phyloP scores from a whole-genome alignment of 2,329 filamentous ascomycete species.

The Diaporthe destruens region DNA sequence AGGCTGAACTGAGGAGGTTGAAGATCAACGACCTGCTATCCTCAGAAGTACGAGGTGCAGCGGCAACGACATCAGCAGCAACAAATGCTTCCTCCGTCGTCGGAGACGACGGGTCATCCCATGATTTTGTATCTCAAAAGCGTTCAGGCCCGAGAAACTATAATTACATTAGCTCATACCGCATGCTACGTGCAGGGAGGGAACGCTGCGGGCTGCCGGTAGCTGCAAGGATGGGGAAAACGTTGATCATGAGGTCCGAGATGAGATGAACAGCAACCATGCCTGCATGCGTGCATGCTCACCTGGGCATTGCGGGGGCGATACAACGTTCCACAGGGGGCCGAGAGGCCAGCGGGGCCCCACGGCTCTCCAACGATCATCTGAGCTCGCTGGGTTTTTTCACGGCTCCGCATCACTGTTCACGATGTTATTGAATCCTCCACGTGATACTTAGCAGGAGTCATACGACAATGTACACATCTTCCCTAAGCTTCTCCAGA shows the following conservation, averaged over 20 bases:
- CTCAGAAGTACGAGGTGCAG: background rate
- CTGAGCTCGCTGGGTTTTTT: background rate
- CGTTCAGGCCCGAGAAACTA: background rate
- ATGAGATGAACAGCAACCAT: constrained; percentile 20
- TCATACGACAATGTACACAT: background rate
- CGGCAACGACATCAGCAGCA: background rate
- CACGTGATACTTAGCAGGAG: no score
- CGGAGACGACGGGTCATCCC: background rate
- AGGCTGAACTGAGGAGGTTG: background rate
- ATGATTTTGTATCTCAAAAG: constrained; percentile 3
- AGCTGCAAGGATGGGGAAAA: constrained; percentile 22
- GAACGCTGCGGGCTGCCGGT: background rate
- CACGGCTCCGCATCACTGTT: background rate
- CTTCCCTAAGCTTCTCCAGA: no score
- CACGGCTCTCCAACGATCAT: background rate
- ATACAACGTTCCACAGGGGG: constrained; percentile 29
- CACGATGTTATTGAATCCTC: background rate
- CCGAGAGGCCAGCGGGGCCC: background rate
- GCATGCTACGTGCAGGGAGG: background rate
- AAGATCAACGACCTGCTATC: constrained; percentile 4
- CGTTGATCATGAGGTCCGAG: constrained; percentile 28
- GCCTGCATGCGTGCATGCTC: constrained; percentile 4
- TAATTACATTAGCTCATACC: constrained; percentile 26
- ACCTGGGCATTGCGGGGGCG: constrained; percentile 20
- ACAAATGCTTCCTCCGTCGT: background rate